A percentile compares a stretch with the other conserved stretches of the same genome.
phyloP scores from a whole-genome alignment of 352 stramenopile genomes.

The Peronospora destructor region DNA sequence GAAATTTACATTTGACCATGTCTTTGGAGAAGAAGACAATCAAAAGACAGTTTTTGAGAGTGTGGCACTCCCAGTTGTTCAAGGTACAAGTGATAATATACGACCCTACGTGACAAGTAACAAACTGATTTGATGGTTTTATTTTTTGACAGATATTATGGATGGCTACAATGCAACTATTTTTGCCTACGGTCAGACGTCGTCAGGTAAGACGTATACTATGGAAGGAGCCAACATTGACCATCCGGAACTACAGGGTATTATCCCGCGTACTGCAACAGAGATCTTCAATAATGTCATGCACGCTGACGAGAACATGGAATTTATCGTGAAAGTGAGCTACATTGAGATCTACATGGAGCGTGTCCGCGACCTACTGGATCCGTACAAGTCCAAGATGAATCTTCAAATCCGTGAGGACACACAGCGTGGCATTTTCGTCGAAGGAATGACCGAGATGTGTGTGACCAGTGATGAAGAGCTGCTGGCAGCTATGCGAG shows the following conservation, averaged over 20 bases:
- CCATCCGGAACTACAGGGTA: conserved; percentile 74
- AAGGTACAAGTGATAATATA: conserved; percentile 39
- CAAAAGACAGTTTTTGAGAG: conserved; percentile 88
- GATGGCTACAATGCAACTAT: conserved; percentile 91
- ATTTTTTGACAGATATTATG: conserved; percentile 73
- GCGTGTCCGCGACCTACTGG: conserved; percentile 88
- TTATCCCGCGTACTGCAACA: conserved; percentile 84
- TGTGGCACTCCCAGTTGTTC: conserved; percentile 80
- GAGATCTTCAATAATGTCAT: conserved; percentile 86
- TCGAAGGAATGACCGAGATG: conserved; percentile 90
- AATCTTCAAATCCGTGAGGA: conserved; percentile 90
- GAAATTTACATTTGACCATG: conserved; percentile 86
- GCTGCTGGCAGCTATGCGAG: conserved; percentile 76
- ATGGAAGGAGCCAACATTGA: conserved; percentile 64
- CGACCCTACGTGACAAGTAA: background rate
- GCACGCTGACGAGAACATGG: conserved; percentile 85
- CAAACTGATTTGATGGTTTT: conserved; percentile 13
- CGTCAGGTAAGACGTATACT: conserved; percentile 49
- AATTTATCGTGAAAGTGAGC: conserved; percentile 90
- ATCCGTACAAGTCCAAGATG: conserved; percentile 86
- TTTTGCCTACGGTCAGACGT: conserved; percentile 91
- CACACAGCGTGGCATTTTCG: conserved; percentile 85
- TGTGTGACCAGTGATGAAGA: conserved; percentile 90
- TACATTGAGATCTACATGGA: conserved; percentile 98
- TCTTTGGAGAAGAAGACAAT: conserved; percentile 76